These are phyloP conservation scores for Paraphoma sp. DNA, from an alignment of 2,329 filamentous ascomycete genomes.

Conservation along the genomic window DNA sequence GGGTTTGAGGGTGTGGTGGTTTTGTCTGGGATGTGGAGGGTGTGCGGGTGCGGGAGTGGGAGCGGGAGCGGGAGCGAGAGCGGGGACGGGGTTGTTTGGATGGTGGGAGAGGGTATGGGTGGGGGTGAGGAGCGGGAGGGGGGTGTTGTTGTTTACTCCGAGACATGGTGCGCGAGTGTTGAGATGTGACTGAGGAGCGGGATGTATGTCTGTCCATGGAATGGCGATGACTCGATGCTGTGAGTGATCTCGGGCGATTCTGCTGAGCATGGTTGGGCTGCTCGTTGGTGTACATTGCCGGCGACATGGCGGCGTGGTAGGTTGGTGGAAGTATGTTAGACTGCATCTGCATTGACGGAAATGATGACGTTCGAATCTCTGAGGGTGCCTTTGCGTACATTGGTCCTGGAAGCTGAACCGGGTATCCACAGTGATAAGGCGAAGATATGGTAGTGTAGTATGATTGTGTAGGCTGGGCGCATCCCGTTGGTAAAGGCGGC, in stretches of 20 bases:
- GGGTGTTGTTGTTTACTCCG: too few species aligned
- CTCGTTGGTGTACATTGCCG: background rate
- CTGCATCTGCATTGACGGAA: background rate
- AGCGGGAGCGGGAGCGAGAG: background rate
- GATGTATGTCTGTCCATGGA: background rate
- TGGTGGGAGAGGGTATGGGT: background rate
- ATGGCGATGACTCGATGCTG: background rate
- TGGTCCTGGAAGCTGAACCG: conserved; percentile 3
- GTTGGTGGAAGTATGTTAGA: background rate
- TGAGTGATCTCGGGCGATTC: background rate
- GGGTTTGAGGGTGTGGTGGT: background rate
- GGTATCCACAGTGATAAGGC: conserved; percentile 8
- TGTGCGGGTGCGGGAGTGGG: background rate
- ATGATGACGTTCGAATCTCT: background rate
- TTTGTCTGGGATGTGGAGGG: background rate
- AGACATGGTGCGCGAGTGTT: background rate
- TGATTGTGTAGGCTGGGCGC: background rate
- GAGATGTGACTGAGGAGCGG: background rate
- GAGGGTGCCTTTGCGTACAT: background rate
- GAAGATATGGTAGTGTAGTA: conserved; percentile 5
- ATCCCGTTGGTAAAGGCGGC: conserved; percentile 10
- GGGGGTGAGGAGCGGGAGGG: background rate
- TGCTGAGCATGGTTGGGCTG: background rate
- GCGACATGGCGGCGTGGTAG: background rate
- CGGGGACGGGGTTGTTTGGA: background rate